These are phyloP conservation scores for Crucihimalaya himalaica DNA, from an alignment of 345 rosid species.

Conservation along the genomic window DNA sequence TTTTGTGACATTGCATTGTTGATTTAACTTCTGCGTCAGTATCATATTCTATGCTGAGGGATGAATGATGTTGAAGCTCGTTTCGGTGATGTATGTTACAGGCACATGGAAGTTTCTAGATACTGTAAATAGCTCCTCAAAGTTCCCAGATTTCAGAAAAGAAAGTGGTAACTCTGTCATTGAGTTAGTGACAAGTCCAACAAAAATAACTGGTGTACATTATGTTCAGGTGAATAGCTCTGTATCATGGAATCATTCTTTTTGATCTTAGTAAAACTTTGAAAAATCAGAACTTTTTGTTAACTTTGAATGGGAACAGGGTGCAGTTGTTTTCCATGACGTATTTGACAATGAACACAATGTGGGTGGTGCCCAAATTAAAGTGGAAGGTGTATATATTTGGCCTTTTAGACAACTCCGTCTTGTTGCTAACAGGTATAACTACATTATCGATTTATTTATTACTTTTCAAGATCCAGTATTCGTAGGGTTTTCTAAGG, in stretches of 20 bases:
- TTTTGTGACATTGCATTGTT: constrained; percentile 37
- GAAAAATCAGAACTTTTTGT: background rate
- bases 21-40: background rate
- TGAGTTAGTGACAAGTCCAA: constrained; percentile 81
- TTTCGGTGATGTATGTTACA: constrained; percentile 39
- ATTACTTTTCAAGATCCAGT: background rate
- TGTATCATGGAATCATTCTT: constrained; percentile 1
- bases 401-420: constrained; percentile 99
- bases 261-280: background rate
- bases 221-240: constrained; percentile 74
- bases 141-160: constrained; percentile 78
- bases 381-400: constrained; percentile 98
- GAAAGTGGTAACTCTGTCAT: constrained; percentile 75
- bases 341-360: constrained; percentile 86
- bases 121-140: constrained; percentile 75
- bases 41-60: background rate
- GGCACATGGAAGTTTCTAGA: constrained; percentile 90
- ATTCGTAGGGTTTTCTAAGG: background rate
- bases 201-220: constrained; percentile 92
- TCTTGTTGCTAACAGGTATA: constrained; percentile 88
- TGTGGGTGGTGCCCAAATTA: constrained; percentile 92
- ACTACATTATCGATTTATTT: background rate
- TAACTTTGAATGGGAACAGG: constrained; percentile 54
- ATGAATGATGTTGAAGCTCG: constrained; percentile 1
- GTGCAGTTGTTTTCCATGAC: constrained; percentile 92